phyloP scores from a whole-genome alignment of 352 stramenopile genomes.

The Pilasporangium apinafurcum region DNA sequence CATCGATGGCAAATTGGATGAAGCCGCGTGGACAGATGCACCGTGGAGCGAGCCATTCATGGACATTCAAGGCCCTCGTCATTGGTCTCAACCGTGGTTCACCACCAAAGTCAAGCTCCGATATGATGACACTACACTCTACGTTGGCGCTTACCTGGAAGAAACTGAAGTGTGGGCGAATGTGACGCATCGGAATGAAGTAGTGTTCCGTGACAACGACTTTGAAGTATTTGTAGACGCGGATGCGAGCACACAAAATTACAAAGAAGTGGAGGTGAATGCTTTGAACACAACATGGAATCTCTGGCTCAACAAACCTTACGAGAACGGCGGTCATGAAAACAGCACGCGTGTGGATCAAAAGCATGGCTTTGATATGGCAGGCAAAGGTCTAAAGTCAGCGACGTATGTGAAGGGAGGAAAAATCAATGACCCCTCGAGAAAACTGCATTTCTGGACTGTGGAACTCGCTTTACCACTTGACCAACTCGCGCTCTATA shows the following conservation, averaged over 20 bases:
- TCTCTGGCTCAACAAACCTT: conserved; percentile 83
- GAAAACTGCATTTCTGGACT: conserved; percentile 71
- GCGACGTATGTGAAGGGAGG: conserved; percentile 58
- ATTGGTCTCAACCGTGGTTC: conserved; percentile 75
- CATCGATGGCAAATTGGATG: conserved; percentile 54
- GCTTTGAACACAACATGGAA: conserved; percentile 87
- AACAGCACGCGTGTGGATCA: conserved; percentile 76
- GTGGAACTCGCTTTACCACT: conserved; percentile 78
- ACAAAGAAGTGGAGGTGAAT: conserved; percentile 91
- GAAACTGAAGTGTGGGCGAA: conserved; percentile 68
- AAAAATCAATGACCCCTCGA: too few relatives aligned
- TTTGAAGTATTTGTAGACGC: conserved; percentile 90
- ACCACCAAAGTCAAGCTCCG: conserved; percentile 63
- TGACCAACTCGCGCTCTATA: conserved; percentile 36
- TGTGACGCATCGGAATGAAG: conserved; percentile 47
- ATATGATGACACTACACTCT: conserved; percentile 66
- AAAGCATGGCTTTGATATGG: conserved; percentile 61
- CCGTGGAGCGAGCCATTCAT: conserved; percentile 53
- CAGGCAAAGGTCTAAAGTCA: conserved; percentile 28
- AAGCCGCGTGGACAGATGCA: conserved; percentile 45
- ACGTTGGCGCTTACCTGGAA: conserved; percentile 63
- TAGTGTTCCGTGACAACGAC: conserved; percentile 87
- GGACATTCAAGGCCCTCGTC: conserved; percentile 47
- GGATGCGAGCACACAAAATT: conserved; percentile 67
- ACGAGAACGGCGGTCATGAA: conserved; percentile 73